Evolutionary conservation across 306 rosid genomes (phyloP).

Genomic region (Malus orientalis): DNA sequence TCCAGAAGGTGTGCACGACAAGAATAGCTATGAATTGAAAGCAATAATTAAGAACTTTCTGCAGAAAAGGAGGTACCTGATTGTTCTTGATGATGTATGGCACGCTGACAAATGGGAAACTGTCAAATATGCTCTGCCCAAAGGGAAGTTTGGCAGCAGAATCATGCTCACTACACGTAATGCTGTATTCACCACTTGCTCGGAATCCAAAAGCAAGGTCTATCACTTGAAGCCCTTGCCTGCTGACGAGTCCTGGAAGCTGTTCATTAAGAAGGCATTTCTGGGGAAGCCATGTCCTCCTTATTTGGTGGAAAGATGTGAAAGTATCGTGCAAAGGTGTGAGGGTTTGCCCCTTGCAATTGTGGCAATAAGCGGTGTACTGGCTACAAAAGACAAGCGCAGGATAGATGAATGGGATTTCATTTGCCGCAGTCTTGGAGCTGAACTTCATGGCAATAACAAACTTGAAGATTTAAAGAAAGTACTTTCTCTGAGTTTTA

Average conservation of each 20-base stretch:
- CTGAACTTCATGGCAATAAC: slow-evolving; percentile 49
- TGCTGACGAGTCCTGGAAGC: slow-evolving; percentile 38
- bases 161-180: slow-evolving; percentile 56
- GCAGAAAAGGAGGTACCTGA: slow-evolving; percentile 40
- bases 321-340: slow-evolving; percentile 39
- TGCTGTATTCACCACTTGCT: slow-evolving; percentile 29
- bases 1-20: slow-evolving; percentile 36
- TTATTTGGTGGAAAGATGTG: slow-evolving; percentile 29
- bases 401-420: slow-evolving; percentile 55
- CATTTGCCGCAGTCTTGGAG: slow-evolving; percentile 37
- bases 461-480: slow-evolving; percentile 20
- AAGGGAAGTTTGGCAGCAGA: slow-evolving; percentile 37
- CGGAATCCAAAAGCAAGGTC: slow-evolving; percentile 32
- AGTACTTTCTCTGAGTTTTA: no score
- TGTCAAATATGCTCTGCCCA: slow-evolving; percentile 46
- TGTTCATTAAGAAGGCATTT: slow-evolving; percentile 49
- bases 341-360: slow-evolving; percentile 75
- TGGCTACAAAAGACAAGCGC: slow-evolving; percentile 45
- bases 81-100: slow-evolving; percentile 62
- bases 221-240: slow-evolving; percentile 38
- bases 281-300: slow-evolving; percentile 44
- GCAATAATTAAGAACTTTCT: slow-evolving; percentile 29
- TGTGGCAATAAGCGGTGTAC: slow-evolving; percentile 53
- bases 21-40: slow-evolving; percentile 26
- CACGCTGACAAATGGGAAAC: slow-evolving; percentile 47